Percentiles rank a stretch among this genome's conserved stretches.
These are phyloP conservation scores for Elongisporangium anandrum DNA, from an alignment of 352 stramenopile genomes.

Conservation along the genomic window DNA sequence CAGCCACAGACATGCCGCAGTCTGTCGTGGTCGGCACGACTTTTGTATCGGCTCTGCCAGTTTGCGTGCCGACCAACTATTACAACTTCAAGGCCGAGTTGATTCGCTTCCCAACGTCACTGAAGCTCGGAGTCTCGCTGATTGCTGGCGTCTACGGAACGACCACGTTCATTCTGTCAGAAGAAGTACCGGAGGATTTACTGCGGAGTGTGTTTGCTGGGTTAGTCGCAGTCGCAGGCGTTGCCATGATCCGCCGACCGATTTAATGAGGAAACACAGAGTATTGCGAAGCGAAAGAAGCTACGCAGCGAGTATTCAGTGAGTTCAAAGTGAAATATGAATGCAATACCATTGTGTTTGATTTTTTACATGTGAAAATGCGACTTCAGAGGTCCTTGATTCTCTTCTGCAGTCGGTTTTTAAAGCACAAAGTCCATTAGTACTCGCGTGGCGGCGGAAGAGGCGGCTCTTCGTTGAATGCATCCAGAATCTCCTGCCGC, in stretches of 20 bases:
- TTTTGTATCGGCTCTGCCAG: constrained; percentile 17
- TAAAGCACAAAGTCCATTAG: too few relatives aligned
- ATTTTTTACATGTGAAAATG: too few relatives aligned
- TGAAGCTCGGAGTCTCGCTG: constrained; percentile 16
- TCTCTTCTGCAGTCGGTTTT: too few relatives aligned
- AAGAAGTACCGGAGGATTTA: constrained; percentile 10
- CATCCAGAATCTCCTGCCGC: constrained; percentile 14
- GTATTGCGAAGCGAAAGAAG: too few relatives aligned
- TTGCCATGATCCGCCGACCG: constrained; percentile 11
- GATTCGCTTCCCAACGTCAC: constrained; percentile 18
- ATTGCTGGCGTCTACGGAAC: constrained; percentile 13
- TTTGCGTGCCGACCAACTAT: constrained; percentile 16
- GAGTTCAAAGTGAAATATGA: too few relatives aligned
- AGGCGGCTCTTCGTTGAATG: constrained; percentile 26
- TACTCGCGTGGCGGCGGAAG: constrained; percentile 7
- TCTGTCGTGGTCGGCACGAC: constrained; percentile 17
- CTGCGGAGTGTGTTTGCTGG: constrained; percentile 10
- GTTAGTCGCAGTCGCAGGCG: constrained; percentile 6
- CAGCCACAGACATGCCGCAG: constrained; percentile 21
- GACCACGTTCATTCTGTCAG: constrained; percentile 18
- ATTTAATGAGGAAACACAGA: constrained; percentile 5
- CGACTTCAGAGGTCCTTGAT: too few relatives aligned
- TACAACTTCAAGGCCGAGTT: constrained; percentile 15
- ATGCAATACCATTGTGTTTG: too few relatives aligned
- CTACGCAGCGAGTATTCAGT: too few relatives aligned